Evolutionary conservation across 495 filamentous ascomycete genomes (phyloP), one percentile per base, ranked within the genome.

Genomic region (Penicillium psychrofluorescens): DNA sequence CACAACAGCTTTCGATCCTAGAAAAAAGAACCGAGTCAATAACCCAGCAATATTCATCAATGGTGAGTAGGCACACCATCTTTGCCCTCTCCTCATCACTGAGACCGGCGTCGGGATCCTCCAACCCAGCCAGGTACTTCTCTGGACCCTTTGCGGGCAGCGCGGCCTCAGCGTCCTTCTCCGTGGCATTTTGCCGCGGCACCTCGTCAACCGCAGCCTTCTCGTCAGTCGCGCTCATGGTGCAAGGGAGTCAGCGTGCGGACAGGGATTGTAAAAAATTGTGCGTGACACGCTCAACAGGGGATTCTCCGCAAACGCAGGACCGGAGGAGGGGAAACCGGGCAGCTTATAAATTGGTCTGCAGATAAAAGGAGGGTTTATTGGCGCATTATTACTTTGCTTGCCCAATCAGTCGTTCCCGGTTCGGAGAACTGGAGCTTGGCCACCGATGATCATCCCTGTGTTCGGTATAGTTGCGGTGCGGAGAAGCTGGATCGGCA

Each of bases 21-120:
- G 8, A 44, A n/a, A n/a, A n/a, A n/a, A n/a, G n/a, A 9, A 35
- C 22, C 11, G 4, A 12, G n/a, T 34, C 22, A 22, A 22, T 22
- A 22, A 22, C 22, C 22, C 22, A 22, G 22, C 22, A 22, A 22
- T 22, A 22, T 4, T 4, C 22, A 22, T 22, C 4, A 22, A 22
- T 22, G 6, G 22, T 22, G 22, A 22, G 16, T 16, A 2, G 13
- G 54, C 78, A 55, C 63, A 90, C 87, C 53, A 86, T 78, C 29
- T 68, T 72, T 6, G 74, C 80, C 52, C 70, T 79, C 55, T 90
- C 86, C 32, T 77, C 83, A 1, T 74, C 75, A 38, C 70, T 84
- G 38, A 87, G 58, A 27, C 82, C 79, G 16, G 77, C 79, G 54
- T 90, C 86, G 1, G 84, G 85, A 49, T 88, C 83, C 35, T 68